Evolutionary conservation across 345 rosid species (phyloP), one percentile per base, ranked within the genome.

Genomic region (Populus deltoides): DNA sequence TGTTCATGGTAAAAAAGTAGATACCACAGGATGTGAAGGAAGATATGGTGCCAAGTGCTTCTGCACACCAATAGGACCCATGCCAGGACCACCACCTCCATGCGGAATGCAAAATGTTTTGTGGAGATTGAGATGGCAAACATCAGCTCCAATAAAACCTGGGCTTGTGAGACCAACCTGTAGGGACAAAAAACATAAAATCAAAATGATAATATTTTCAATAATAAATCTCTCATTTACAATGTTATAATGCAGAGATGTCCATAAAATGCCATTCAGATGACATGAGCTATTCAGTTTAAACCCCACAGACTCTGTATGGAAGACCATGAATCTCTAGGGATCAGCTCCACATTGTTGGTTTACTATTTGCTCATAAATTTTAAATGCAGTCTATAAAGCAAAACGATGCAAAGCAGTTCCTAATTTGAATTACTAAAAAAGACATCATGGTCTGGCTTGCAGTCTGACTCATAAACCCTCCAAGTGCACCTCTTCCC

Each of bases 11-110:
- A 51, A 74, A 27, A 17, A 75, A 77, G 73, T 68, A 81, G 83
- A 31, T 89, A 97, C 99, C 92, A 97, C 98, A 66, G 98, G 99
- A 82, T 97, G 99, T 5, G 97, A 93, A 85, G 99, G 98, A 76
- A 97, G 83, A 81, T 90, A 97, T 39, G 98, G 95, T 77, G 99
- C 98, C 86, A 97, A 86, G 76, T 97, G 99, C 76, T 92, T 87
- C 92, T 94, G 94, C 81, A 97, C 99, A 71, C 99, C 98, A 75
- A 97, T 92, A 75, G 99, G 99, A 61, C 99, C 99, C 99, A 97
- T 97, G 75, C 99, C 99, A 72, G 98, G 98, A 81, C 99, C 98
- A 66, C 99, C 99, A 81, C 99, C 98, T 70, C 97, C 98, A 70
- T 97, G 98, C 3, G 98, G 98, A 82, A 97, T 97, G 89, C 99